These are phyloP conservation scores for Musa itinerans DNA, from an alignment of 176 grass and related monocot species.

Conservation along the genomic window DNA sequence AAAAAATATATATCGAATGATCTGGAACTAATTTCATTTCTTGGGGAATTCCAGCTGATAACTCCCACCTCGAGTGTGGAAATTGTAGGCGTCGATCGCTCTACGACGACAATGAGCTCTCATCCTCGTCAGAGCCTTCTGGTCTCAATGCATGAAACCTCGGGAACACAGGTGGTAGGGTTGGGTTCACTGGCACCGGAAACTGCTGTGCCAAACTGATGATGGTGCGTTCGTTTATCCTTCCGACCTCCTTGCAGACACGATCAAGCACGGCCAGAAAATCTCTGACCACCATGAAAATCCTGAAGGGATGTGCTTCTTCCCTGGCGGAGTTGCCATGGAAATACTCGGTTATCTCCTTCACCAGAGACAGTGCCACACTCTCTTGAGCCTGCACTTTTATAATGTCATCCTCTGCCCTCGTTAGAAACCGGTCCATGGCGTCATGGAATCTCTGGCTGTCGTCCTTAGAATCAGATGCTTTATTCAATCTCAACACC, in stretches of 20 bases:
- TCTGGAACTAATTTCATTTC: neutral
- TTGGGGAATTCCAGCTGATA: neutral
- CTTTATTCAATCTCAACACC: conserved; percentile 52
- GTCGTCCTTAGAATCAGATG: conserved; percentile 25
- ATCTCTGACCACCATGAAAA: conserved; percentile 95
- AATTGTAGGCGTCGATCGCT: neutral
- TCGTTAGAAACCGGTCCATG: conserved; percentile 72
- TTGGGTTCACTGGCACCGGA: conserved; percentile 79
- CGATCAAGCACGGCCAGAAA: conserved; percentile 67
- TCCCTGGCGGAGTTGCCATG: conserved; percentile 77
- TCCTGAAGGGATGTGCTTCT: conserved; percentile 93
- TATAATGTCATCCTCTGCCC: conserved; percentile 70
- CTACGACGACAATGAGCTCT: conserved; percentile 58
- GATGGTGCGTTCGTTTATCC: conserved; percentile 58
- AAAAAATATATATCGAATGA: neutral
- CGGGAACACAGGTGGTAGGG: conserved; percentile 63
- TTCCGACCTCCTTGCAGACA: conserved; percentile 83
- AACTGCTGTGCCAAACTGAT: conserved; percentile 68
- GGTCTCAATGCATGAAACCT: conserved; percentile 57
- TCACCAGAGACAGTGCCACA: conserved; percentile 74
- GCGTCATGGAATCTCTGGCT: conserved; percentile 50
- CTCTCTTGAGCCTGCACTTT: conserved; percentile 83
- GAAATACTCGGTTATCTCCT: conserved; percentile 96
- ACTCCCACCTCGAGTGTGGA: neutral
- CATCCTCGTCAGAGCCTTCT: conserved; percentile 56